Conservation (phyloP, 2,329 filamentous ascomycete species). For the Fusarium albidum region DNA sequence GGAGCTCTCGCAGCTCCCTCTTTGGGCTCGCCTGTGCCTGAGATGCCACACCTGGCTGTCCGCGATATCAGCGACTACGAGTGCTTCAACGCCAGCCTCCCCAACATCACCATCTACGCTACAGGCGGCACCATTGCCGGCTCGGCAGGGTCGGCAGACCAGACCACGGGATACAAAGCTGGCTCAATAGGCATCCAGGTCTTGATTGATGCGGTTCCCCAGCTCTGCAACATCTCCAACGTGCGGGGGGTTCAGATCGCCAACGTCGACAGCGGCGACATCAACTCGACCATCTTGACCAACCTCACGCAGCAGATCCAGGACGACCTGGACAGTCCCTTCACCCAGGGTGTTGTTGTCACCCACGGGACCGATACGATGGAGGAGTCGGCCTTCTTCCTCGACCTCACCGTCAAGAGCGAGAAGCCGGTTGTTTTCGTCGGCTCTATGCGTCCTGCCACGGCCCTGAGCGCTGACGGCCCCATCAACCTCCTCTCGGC, state of each 20-base stretch:
- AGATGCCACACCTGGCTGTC: conserved; percentile 8
- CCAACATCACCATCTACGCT: conserved; percentile 63
- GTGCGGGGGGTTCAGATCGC: conserved; percentile 60
- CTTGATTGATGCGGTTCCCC: conserved; percentile 61
- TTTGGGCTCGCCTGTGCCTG: conserved; percentile 22
- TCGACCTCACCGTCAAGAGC: conserved; percentile 63
- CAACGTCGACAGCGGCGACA: conserved; percentile 54
- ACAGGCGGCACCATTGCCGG: conserved; percentile 68
- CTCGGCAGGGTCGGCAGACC: conserved; percentile 52
- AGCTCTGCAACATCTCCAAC: conserved; percentile 61
- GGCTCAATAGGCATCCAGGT: conserved; percentile 55
- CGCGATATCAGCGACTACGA: conserved; percentile 20
- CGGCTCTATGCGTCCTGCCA: conserved; percentile 69
- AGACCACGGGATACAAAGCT: conserved; percentile 52
- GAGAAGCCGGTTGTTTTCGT: conserved; percentile 67
- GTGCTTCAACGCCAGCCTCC: conserved; percentile 46
- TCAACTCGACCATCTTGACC: conserved; percentile 58
- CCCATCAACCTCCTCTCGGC: conserved; percentile 68
- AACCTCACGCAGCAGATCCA: conserved; percentile 57
- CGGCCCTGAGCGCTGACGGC: conserved; percentile 68
- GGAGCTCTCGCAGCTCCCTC: conserved; percentile 13
- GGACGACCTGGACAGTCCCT: conserved; percentile 50
- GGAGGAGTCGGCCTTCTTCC: conserved; percentile 69
- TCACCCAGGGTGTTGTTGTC: conserved; percentile 59
- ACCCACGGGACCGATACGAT: conserved; percentile 72